Evolutionary conservation across 108 stramenopile species (phyloP).

Genomic region (Chaetoceros tenuissimus): DNA sequence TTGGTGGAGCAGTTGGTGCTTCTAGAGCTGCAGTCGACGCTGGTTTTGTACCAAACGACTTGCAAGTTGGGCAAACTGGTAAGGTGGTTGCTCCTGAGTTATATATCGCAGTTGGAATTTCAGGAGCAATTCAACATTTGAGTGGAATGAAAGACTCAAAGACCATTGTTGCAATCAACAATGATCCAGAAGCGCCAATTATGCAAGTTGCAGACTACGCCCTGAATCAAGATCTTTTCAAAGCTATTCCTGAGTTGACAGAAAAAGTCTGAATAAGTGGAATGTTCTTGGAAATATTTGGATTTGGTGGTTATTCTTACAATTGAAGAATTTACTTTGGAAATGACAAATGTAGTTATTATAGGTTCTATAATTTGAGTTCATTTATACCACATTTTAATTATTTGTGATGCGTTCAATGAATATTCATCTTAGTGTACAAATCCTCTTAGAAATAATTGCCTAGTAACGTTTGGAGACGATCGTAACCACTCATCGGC

Average conservation of each 20-base stretch:
- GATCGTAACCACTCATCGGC: too few relatives aligned
- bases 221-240: slow-evolving; percentile 90
- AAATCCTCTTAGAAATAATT: too few relatives aligned
- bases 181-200: slow-evolving; percentile 98
- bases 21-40: slow-evolving; percentile 97
- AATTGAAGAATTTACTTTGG: too few relatives aligned
- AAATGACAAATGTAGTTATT: too few relatives aligned
- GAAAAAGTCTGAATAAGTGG: too few relatives aligned
- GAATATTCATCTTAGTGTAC: too few relatives aligned
- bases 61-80: slow-evolving; percentile 99
- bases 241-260: slow-evolving; percentile 95
- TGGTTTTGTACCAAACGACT: slow-evolving; percentile 96
- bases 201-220: slow-evolving; percentile 99
- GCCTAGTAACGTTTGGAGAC: too few relatives aligned
- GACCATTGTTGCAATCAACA: slow-evolving; percentile 99
- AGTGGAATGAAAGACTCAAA: slow-evolving; percentile 99
- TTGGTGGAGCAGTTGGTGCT: slow-evolving; percentile 92
- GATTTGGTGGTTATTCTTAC: too few relatives aligned
- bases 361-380: too few relatives aligned
- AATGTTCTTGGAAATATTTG: too few relatives aligned
- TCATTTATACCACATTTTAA: too few relatives aligned
- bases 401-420: too few relatives aligned
- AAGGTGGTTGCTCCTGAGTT: slow-evolving; percentile 96
- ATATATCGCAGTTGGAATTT: slow-evolving; percentile 95
- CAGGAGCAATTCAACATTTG: slow-evolving; percentile 99